Evolutionary conservation across 163 green algal genomes (phyloP).

Genomic region (Prototheca cutis): DNA sequence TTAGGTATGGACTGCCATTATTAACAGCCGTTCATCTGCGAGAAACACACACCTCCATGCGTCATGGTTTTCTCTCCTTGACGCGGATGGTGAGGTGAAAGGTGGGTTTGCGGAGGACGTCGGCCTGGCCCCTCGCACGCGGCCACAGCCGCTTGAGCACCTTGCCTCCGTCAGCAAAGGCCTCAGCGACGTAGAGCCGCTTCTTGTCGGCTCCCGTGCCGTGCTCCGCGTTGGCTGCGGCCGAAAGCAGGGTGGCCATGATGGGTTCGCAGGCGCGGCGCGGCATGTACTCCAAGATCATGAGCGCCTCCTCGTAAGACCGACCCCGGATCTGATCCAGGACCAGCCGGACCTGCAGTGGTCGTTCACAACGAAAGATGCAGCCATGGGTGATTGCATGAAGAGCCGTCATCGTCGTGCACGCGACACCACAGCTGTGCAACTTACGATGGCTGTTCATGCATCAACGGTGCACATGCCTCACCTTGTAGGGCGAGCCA

Average conservation of each 20-base stretch:
- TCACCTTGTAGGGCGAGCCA: conserved; percentile 27
- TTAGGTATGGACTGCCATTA: too few relatives aligned
- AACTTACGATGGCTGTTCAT: not conserved
- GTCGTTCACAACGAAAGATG: not conserved
- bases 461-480: not conserved
- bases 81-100: conserved; percentile 80
- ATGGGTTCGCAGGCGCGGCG: conserved; percentile 68
- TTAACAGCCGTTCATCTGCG: too few relatives aligned
- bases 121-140: conserved; percentile 70
- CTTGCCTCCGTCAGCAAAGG: conserved; percentile 66
- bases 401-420: not conserved
- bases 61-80: too few relatives aligned
- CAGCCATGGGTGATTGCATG: not conserved
- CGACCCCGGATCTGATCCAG: conserved; percentile 83
- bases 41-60: too few relatives aligned
- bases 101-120: conserved; percentile 72
- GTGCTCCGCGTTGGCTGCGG: conserved; percentile 89
- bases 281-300: conserved; percentile 90
- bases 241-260: conserved; percentile 70
- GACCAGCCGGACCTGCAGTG: conserved; percentile 72
- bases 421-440: not conserved
- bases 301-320: conserved; percentile 85
- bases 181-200: conserved; percentile 73
- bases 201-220: conserved; percentile 78
- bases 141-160: conserved; percentile 70